A percentile compares a stretch with the other conserved stretches of the same genome.
phyloP scores from a whole-genome alignment of 768 basidiomycete species.

The Pisolithus marmoratus region DNA sequence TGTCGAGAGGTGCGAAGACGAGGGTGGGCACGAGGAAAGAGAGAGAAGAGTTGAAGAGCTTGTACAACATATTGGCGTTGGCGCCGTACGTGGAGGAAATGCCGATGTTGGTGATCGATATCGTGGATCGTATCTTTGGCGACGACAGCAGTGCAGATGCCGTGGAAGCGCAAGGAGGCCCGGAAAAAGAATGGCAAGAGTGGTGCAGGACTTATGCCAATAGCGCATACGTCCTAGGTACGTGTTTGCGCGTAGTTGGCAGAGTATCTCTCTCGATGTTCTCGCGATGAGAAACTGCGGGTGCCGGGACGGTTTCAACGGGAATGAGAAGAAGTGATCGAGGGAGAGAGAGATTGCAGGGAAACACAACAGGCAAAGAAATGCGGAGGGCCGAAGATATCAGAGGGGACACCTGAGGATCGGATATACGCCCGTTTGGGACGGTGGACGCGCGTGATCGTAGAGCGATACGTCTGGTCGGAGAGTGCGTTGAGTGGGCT shows the following conservation, averaged over 20 bases:
- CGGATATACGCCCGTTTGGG: constrained; percentile 37
- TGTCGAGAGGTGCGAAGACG: not conserved
- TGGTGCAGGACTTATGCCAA: constrained; percentile 33
- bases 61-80: constrained; percentile 51
- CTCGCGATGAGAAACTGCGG: too few relatives aligned
- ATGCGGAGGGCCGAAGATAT: too few relatives aligned
- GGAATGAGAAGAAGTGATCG: constrained; percentile 30
- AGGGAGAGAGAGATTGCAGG: too few relatives aligned
- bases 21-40: not conserved
- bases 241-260: constrained; percentile 50
- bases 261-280: constrained; percentile 28
- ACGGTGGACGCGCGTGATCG: constrained; percentile 41
- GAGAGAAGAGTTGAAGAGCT: constrained; percentile 40
- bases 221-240: constrained; percentile 51
- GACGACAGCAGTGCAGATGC: not conserved
- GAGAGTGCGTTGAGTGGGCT: constrained; percentile 51
- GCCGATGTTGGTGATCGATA: constrained; percentile 35
- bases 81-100: constrained; percentile 45
- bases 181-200: constrained; percentile 23
- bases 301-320: not conserved
- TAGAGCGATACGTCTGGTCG: constrained; percentile 55
- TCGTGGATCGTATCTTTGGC: constrained; percentile 40
- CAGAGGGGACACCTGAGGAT: constrained; percentile 26
- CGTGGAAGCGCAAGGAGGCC: too few relatives aligned
- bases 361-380: too few relatives aligned